Evolutionary conservation across 495 filamentous ascomycete species (phyloP).

Genomic region (Penicillium paxilli): DNA sequence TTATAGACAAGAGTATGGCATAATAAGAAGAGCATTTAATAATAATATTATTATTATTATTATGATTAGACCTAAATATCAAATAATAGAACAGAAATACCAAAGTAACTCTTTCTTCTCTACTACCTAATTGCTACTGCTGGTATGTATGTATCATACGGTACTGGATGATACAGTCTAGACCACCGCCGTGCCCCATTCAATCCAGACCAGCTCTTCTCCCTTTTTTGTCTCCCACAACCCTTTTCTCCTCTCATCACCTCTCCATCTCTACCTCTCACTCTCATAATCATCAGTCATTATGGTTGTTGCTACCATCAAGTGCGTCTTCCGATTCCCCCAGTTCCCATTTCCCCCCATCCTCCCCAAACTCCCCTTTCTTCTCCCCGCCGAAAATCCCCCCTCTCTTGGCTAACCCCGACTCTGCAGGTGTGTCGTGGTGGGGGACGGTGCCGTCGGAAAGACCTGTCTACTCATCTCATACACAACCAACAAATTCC

Average conservation of each 20-base stretch:
- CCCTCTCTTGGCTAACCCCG: constrained; percentile 26
- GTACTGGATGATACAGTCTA: constrained; percentile 15
- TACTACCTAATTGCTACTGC: background rate
- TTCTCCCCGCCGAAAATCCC: constrained; percentile 17
- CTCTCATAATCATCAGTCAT: constrained; percentile 20
- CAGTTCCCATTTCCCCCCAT: constrained; percentile 7
- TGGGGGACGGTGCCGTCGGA: constrained; percentile 98
- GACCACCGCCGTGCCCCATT: constrained; percentile 25
- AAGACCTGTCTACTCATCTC: constrained; percentile 99
- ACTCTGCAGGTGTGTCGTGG: constrained; percentile 82
- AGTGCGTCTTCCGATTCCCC: constrained; percentile 29
- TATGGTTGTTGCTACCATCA: constrained; percentile 44
- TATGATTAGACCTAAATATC: background rate
- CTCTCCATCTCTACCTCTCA: constrained; percentile 4
- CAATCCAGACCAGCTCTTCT: constrained; percentile 30
- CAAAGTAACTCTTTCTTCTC: too few relatives aligned
- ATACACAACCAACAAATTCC: constrained; percentile 99
- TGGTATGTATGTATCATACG: background rate
- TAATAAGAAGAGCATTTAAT: background rate
- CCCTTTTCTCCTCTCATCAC: constrained; percentile 8
- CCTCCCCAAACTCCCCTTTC: background rate
- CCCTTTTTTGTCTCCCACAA: constrained; percentile 26
- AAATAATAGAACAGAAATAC: background rate
- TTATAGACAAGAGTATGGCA: background rate
- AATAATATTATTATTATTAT: background rate